Evolutionary conservation across 2,329 filamentous ascomycete genomes (phyloP).

Genomic region (Coleophoma eucalyptorum): DNA sequence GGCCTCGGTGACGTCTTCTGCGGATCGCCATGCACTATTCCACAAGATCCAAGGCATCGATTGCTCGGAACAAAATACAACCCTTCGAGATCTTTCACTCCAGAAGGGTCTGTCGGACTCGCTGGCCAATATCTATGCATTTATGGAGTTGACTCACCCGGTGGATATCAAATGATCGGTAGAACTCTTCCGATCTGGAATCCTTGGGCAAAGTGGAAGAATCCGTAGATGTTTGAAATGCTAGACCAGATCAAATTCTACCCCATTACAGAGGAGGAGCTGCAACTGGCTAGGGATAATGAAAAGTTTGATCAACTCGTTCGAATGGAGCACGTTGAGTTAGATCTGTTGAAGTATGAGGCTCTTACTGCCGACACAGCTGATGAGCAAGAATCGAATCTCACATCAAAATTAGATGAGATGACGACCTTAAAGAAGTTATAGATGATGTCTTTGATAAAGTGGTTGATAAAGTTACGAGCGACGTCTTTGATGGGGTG

Average conservation of each 20-base stretch:
- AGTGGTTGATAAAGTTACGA: no score
- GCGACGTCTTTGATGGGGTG: no score
- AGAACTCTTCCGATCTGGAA: conserved; percentile 2
- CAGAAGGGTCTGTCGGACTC: conserved; percentile 28
- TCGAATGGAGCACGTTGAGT: conserved; percentile 18
- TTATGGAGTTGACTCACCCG: conserved; percentile 31
- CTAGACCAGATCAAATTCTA: conserved; percentile 46
- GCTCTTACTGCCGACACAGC: conserved; percentile 20
- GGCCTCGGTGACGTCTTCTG: conserved; percentile 37
- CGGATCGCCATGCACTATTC: conserved; percentile 32
- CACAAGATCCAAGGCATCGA: conserved; percentile 31
- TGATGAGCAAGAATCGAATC: no score
- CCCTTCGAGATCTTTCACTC: conserved; percentile 28
- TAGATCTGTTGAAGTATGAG: conserved; percentile 29
- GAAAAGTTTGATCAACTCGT: conserved; percentile 21
- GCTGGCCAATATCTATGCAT: conserved; percentile 29
- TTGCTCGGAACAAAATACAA: conserved; percentile 33
- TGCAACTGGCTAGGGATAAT: conserved; percentile 8
- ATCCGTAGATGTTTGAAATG: conserved; percentile 36
- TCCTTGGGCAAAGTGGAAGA: conserved; percentile 1
- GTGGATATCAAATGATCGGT: conserved; percentile 27
- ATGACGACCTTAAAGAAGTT: no score
- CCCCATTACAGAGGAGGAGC: conserved; percentile 32
- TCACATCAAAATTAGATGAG: no score
- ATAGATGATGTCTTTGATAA: no score